phyloP scores from a whole-genome alignment of 805 yeast genomes.

The Metschnikowia dekortorum region DNA sequence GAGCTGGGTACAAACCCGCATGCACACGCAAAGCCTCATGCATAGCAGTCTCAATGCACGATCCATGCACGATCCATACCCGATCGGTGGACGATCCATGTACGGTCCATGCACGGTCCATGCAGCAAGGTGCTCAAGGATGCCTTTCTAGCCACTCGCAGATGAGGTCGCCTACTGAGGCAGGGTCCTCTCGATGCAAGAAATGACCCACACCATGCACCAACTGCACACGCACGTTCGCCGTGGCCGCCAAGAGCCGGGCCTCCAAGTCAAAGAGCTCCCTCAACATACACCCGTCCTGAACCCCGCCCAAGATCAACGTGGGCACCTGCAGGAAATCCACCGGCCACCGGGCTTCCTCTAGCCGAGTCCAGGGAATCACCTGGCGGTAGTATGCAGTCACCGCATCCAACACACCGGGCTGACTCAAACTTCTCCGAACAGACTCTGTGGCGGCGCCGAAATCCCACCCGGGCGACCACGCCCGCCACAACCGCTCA shows the following conservation, averaged over 20 bases:
- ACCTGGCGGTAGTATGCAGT: conserved; percentile 38
- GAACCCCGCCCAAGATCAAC: conserved; percentile 31
- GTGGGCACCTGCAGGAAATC: conserved; percentile 36
- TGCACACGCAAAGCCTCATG: no score
- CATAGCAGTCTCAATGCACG: no score
- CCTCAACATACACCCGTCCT: conserved; percentile 37
- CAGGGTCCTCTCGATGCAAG: conserved; percentile 37
- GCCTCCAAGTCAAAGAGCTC: conserved; percentile 24
- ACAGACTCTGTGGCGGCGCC: conserved; percentile 25
- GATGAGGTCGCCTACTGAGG: conserved; percentile 21
- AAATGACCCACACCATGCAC: conserved; percentile 34
- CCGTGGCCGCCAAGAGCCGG: conserved; percentile 14
- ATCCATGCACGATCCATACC: no score
- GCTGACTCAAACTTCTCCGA: conserved; percentile 22
- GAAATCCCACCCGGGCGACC: conserved; percentile 40
- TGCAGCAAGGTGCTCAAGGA: background rate
- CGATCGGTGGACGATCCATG: no score
- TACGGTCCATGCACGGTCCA: no score
- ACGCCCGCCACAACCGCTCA: conserved; percentile 30
- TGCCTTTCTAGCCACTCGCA: conserved; percentile 27
- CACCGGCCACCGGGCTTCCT: conserved; percentile 21
- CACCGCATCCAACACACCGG: conserved; percentile 27
- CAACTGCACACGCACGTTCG: conserved; percentile 23
- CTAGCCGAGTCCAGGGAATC: conserved; percentile 14
- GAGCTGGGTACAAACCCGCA: no score